Conservation (phyloP, 306 rosid genomes). For the Pachyrhizus erosus region DNA sequence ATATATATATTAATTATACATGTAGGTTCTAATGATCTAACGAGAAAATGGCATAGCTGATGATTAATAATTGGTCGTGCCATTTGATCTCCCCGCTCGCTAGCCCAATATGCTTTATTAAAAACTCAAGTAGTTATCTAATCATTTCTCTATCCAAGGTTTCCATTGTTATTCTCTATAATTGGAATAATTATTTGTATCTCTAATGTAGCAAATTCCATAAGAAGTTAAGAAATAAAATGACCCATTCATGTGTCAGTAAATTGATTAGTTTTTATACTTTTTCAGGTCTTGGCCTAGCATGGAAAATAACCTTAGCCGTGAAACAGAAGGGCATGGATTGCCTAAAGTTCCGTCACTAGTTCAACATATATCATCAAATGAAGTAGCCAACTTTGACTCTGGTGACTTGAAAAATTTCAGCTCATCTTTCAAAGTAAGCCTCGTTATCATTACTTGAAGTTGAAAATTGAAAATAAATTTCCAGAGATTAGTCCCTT, state of each 20-base stretch:
- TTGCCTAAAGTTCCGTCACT: constrained; percentile 57
- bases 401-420: constrained; percentile 22
- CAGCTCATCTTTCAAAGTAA: constrained; percentile 48
- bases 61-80: constrained; percentile 1
- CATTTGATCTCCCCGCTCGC: neutral
- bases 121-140: neutral
- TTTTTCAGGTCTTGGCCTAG: constrained; percentile 31
- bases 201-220: neutral
- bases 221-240: neutral
- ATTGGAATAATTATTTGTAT: neutral
- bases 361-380: constrained; percentile 55
- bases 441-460: constrained; percentile 18
- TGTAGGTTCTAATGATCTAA: neutral
- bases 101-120: neutral
- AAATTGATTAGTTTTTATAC: neutral
- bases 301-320: constrained; percentile 46
- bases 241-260: neutral
- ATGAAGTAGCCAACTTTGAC: constrained; percentile 55
- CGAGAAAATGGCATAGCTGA: neutral
- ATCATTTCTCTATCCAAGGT: neutral
- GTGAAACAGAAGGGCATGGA: constrained; percentile 35
- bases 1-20: neutral
- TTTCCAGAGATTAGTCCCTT: neutral
- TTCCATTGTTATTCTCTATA: neutral
- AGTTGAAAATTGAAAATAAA: neutral